These are phyloP conservation scores for Metschnikowia drakensbergensis DNA, from an alignment of 805 yeast genomes.

Conservation along the genomic window DNA sequence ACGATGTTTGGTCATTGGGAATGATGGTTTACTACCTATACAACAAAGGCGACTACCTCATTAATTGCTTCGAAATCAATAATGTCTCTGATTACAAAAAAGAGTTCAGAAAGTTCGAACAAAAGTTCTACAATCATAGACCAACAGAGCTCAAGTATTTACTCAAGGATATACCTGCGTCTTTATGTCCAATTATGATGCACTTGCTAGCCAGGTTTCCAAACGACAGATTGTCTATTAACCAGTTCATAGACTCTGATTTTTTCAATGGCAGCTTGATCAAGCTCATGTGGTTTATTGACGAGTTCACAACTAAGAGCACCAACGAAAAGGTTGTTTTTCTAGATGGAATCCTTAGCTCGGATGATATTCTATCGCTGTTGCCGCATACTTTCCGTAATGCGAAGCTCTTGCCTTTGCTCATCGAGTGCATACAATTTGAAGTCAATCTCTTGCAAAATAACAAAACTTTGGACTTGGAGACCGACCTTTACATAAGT, in stretches of 20 bases:
- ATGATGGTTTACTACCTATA: slow-evolving; percentile 69
- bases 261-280: slow-evolving; percentile 82
- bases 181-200: slow-evolving; percentile 48
- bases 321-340: slow-evolving; percentile 64
- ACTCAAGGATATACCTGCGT: slow-evolving; percentile 54
- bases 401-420: slow-evolving; percentile 70
- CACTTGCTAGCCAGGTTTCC: slow-evolving; percentile 56
- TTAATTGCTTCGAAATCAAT: slow-evolving; percentile 42
- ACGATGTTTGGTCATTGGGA: slow-evolving; percentile 85
- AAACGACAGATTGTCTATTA: slow-evolving; percentile 53
- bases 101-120: slow-evolving; percentile 46
- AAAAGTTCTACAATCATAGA: slow-evolving; percentile 39
- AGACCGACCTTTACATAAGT: slow-evolving; percentile 41
- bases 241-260: slow-evolving; percentile 64
- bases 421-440: slow-evolving; percentile 50
- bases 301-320: slow-evolving; percentile 74
- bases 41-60: slow-evolving; percentile 45
- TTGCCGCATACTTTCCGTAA: slow-evolving; percentile 47
- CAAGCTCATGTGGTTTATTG: slow-evolving; percentile 74
- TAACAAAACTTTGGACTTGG: slow-evolving; percentile 15
- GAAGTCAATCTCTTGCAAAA: slow-evolving; percentile 26
- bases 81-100: slow-evolving; percentile 59
- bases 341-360: slow-evolving; percentile 55
- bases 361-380: slow-evolving; percentile 24
- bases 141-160: slow-evolving; percentile 40